Evolutionary conservation across 257 asterid genomes (phyloP).

Genomic region (Fraxinus excelsior): DNA sequence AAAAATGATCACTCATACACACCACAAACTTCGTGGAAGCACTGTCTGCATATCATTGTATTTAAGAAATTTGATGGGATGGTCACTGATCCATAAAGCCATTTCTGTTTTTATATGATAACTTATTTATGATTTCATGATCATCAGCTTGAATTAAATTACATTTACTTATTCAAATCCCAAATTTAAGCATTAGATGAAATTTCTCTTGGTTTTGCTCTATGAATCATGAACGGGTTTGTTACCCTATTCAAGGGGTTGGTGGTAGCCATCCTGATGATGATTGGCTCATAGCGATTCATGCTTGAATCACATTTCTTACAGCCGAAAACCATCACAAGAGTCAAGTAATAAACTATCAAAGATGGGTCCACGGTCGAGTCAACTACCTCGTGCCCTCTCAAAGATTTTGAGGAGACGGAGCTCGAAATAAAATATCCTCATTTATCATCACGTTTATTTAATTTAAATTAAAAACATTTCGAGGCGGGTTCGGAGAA

Average conservation of each 20-base stretch:
- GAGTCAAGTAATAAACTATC: background rate
- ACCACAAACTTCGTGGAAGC: constrained; percentile 33
- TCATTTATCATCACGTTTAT: too few species aligned
- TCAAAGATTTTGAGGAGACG: too few species aligned
- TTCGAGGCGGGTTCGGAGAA: too few species aligned
- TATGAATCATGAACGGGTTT: background rate
- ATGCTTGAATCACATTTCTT: background rate
- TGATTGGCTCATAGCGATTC: background rate
- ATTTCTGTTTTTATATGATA: constrained; percentile 6
- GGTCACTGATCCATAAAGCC: constrained; percentile 9
- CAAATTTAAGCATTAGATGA: background rate
- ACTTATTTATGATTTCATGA: background rate
- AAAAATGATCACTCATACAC: background rate
- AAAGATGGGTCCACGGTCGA: too few species aligned
- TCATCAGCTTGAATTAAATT: background rate
- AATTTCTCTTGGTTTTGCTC: background rate
- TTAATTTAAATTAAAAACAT: too few species aligned
- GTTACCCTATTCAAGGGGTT: background rate
- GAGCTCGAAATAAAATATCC: too few species aligned
- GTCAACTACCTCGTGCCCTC: too few species aligned
- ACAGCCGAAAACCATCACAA: background rate
- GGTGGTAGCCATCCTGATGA: background rate
- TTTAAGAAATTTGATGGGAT: background rate
- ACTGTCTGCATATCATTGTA: background rate
- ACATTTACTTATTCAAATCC: background rate